Evolutionary conservation across 2,329 filamentous ascomycete species (phyloP), one percentile per base, ranked within the genome.

Genomic region (Chaetothyriales sp.): DNA sequence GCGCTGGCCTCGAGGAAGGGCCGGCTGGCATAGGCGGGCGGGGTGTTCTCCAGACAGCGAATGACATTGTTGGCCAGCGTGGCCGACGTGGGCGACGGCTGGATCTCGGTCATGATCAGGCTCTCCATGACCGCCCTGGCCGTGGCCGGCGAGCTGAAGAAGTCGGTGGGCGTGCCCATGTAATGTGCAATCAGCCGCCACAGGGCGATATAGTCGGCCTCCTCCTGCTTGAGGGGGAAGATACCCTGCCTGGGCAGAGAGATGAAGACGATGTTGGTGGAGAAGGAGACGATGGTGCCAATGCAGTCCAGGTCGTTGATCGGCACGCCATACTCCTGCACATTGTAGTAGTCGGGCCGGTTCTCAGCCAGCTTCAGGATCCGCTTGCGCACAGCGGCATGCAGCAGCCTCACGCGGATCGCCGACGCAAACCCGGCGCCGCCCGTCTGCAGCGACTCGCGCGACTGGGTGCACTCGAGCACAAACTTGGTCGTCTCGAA

Each of bases 221-320:
- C 78, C 61, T 90, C 84, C 51, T 76, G 75, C 25, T 71, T 52
- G 0, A 74, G 73, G 22, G 85, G 67, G 57, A 70, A 80, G 50
- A 90, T 79, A 2, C 84, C 85, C 66, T 89, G 84, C 0, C 83
- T 73, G 0, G 84, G 84, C 3, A 89, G 72, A 20, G 77, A 76
- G 22, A 86, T 63, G 73, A 77, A 88, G 53, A 88, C 73, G 1
- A 87, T 65, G 0, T 76, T 76, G 0, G 79, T 73, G 0, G 79
- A 84, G 65, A 90, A 90, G 1, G 78, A 79, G 36, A 72, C 73
- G 53, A 89, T 81, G 1, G 85, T 89, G 9, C 73, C 82, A 32
- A 88, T 78, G 51, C 75, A 78, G 64, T 90, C 84, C 1, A 90
- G 73, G 58, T 89, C 82, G 59, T 84, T 89, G 62, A 89, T 80